Percentiles rank a stretch among this genome's conserved stretches.
phyloP scores from a whole-genome alignment of 148 eudicot species.

The Spergularia bocconei region DNA sequence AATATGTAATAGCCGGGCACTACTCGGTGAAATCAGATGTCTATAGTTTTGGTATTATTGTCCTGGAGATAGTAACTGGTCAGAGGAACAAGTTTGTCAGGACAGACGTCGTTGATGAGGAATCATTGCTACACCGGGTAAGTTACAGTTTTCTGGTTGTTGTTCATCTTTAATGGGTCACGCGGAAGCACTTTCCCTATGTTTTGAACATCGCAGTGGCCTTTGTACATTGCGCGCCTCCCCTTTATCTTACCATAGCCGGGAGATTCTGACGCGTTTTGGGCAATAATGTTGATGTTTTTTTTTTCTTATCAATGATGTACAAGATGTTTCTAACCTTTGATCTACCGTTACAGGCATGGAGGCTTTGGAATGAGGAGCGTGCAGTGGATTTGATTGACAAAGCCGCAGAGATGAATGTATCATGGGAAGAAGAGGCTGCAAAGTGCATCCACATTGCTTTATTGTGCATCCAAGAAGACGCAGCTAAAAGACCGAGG shows the following conservation, averaged over 20 bases:
- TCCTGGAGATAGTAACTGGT: slow-evolving; percentile 35
- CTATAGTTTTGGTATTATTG: slow-evolving; percentile 37
- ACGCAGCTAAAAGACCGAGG: slow-evolving; percentile 27
- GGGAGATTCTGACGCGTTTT: neutral
- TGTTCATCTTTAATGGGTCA: neutral
- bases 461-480: slow-evolving; percentile 33
- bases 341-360: slow-evolving; percentile 13
- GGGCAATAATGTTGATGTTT: too few relatives aligned
- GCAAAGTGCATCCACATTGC: slow-evolving; percentile 31
- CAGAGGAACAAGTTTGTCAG: slow-evolving; percentile 25
- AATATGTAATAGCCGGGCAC: slow-evolving; percentile 30
- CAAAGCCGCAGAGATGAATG: slow-evolving; percentile 1
- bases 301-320: neutral
- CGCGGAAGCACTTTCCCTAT: too few relatives aligned
- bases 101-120: neutral
- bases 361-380: slow-evolving; percentile 34
- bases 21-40: slow-evolving; percentile 38
- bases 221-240: too few relatives aligned
- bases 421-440: slow-evolving; percentile 25
- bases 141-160: neutral
- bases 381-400: slow-evolving; percentile 16
- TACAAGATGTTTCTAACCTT: neutral
- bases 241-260: neutral
- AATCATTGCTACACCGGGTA: slow-evolving; percentile 34
- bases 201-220: too few relatives aligned